Evolutionary conservation across 345 rosid genomes (phyloP).

Genomic region (Dimocarpus longan): DNA sequence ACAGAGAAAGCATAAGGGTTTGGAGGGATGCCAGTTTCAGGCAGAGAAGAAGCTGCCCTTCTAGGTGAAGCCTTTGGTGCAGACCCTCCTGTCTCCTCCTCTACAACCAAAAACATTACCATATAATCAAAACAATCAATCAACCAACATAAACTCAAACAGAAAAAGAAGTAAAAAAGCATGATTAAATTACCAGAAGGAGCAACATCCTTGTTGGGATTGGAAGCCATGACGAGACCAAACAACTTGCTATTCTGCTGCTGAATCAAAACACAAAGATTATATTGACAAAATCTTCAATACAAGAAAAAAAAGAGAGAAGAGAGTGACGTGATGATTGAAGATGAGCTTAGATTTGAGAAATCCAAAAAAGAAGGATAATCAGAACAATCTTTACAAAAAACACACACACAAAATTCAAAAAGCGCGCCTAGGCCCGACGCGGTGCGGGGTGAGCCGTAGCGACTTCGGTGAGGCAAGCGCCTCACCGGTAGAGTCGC

Average conservation of each 20-base stretch:
- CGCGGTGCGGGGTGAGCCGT: too few relatives aligned
- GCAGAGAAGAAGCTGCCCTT: slow-evolving; percentile 37
- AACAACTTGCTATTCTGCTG: slow-evolving; percentile 6
- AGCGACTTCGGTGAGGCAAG: too few relatives aligned
- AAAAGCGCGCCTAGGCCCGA: too few relatives aligned
- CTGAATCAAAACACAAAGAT: slow-evolving; percentile 15
- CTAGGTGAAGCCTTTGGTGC: slow-evolving; percentile 39
- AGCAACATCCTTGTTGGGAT: slow-evolving; percentile 48
- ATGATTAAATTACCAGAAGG: slow-evolving; percentile 50
- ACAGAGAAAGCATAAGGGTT: slow-evolving; percentile 92
- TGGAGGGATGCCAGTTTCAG: slow-evolving; percentile 40
- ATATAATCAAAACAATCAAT: not conserved
- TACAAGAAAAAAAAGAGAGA: not conserved
- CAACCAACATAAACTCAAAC: not conserved
- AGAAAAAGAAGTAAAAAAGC: not conserved
- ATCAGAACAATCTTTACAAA: too few relatives aligned
- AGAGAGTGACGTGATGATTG: not conserved
- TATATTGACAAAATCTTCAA: not conserved
- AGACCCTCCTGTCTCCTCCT: slow-evolving; percentile 49
- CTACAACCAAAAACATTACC: slow-evolving; percentile 30
- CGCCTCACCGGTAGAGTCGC: too few relatives aligned
- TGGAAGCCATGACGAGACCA: slow-evolving; percentile 57
- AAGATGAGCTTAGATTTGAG: not conserved
- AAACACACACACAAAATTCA: too few relatives aligned
- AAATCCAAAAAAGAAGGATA: not conserved